Conservation (phyloP, 1,139 yeast genomes). For the Hansenula lynferdii region DNA sequence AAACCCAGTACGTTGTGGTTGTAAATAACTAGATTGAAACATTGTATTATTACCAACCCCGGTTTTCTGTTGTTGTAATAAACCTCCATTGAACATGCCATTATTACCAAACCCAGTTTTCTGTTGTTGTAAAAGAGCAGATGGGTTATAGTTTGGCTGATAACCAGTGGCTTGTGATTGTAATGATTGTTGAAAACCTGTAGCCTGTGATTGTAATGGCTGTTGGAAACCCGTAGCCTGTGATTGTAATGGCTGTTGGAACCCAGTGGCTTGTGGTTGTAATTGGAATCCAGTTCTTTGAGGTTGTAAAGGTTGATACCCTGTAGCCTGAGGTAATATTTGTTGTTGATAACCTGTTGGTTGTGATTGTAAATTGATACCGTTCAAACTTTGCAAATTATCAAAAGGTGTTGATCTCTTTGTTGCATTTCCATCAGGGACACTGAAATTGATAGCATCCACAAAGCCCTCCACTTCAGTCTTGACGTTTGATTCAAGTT, state of each 20-base stretch:
- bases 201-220: constrained; percentile 35
- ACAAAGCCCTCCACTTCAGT: constrained; percentile 89
- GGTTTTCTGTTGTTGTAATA: constrained; percentile 31
- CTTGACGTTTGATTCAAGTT: constrained; percentile 65
- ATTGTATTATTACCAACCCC: constrained; percentile 32
- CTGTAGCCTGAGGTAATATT: constrained; percentile 22
- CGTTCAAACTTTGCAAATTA: constrained; percentile 9
- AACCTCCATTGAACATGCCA: constrained; percentile 17
- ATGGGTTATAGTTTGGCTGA: constrained; percentile 3
- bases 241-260: constrained; percentile 27
- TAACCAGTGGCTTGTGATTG: constrained; percentile 33
- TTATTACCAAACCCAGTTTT: constrained; percentile 11
- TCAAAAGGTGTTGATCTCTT: constrained; percentile 27
- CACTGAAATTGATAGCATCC: constrained; percentile 79
- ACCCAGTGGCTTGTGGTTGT: constrained; percentile 30
- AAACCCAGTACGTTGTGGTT: constrained; percentile 39
- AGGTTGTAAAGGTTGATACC: constrained; percentile 24
- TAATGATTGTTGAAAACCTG: constrained; percentile 32
- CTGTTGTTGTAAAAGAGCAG: constrained; percentile 6
- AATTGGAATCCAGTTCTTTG: constrained; percentile 33
- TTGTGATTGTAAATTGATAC: constrained; percentile 1
- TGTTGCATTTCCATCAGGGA: constrained; percentile 53
- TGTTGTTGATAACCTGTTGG: constrained; percentile 15
- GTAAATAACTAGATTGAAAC: constrained; percentile 67
- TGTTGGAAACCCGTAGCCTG: constrained; percentile 26